phyloP scores from a whole-genome alignment of 306 rosid species.

The Pyrus bretschneideri region DNA sequence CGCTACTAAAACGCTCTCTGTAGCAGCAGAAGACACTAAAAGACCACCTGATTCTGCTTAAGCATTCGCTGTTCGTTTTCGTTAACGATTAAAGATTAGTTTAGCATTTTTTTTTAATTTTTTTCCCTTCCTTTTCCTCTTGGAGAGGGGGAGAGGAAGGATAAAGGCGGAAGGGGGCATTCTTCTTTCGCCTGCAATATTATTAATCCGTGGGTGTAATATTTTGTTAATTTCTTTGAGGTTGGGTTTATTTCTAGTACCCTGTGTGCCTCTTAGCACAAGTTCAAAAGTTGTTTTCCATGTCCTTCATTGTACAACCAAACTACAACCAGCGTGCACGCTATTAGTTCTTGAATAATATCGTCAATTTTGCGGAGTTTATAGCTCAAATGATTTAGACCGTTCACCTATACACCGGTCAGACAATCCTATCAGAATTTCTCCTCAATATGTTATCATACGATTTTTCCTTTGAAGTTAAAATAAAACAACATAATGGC shows the following conservation, averaged over 20 bases:
- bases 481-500: too few species aligned
- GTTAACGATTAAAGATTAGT: conserved; percentile 13
- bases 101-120: conserved; percentile 3
- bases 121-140: conserved; percentile 1
- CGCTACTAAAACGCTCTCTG: conserved; percentile 15
- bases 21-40: not conserved
- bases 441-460: too few species aligned
- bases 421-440: too few species aligned
- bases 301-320: conserved; percentile 7
- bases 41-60: conserved; percentile 18
- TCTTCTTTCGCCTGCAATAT: not conserved
- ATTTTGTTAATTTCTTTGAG: conserved; percentile 4
- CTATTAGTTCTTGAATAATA: not conserved
- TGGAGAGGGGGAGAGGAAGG: conserved; percentile 13
- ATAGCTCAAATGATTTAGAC: not conserved
- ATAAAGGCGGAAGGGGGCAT: conserved; percentile 2
- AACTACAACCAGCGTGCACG: not conserved
- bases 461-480: too few species aligned
- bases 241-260: conserved; percentile 16
- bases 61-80: conserved; percentile 2
- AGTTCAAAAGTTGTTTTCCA: conserved; percentile 5
- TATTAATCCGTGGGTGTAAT: conserved; percentile 21
- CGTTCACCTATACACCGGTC: not conserved
- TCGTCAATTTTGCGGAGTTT: not conserved
- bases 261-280: conserved; percentile 2